Base-by-base conservation (phyloP, 176 grass and related monocot genomes). In the Dactylis glomerata region DNA sequence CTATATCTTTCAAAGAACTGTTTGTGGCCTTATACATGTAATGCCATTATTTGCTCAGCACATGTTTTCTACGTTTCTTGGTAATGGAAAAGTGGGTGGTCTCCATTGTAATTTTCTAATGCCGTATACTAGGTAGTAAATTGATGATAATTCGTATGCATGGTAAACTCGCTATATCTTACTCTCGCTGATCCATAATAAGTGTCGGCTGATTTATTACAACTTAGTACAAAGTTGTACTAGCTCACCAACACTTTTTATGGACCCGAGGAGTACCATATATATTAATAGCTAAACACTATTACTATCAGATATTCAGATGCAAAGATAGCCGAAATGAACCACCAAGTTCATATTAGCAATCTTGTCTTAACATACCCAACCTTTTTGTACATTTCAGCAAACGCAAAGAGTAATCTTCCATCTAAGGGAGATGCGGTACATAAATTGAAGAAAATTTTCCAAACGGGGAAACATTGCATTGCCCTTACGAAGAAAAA, bases 361-460 rank as follows among this genome's bases (percentile, higher is more conserved):
- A 64, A 65, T 46, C 5, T 65, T 65, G 17, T 49, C 41, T 80
- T 65, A 32, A 65, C 41, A 22, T 4, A 5, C 10, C 8, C 26
- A 80, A 65, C 27, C 5, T 80, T 80, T 32, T 65, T 47, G 19
- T 34, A 13, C 49, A 65, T 65, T 65, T 65, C 58, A 80, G 77
- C 0, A 65, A 80, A 80, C 46, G 20, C 32, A 64, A 80, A 80
- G 77, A 80, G 27, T 14, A 4, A 32, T 49, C 3, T 11, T 80
- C 77, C 77, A 80, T 80, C 58, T 32, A 80, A 80, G 59, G 77
- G 31, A 65, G 77, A 80, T 8, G 27, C 10, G 0, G 1, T 80
- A 49, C 77, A 65, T 80, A 20, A 28, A n/a, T 17, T 80, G 77
- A 14, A 66, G 59, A 10, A 65, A 80, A 49, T 80, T 80, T 33